phyloP scores from a whole-genome alignment of 2,329 filamentous ascomycete genomes.

The Colletotrichum liaoningense region DNA sequence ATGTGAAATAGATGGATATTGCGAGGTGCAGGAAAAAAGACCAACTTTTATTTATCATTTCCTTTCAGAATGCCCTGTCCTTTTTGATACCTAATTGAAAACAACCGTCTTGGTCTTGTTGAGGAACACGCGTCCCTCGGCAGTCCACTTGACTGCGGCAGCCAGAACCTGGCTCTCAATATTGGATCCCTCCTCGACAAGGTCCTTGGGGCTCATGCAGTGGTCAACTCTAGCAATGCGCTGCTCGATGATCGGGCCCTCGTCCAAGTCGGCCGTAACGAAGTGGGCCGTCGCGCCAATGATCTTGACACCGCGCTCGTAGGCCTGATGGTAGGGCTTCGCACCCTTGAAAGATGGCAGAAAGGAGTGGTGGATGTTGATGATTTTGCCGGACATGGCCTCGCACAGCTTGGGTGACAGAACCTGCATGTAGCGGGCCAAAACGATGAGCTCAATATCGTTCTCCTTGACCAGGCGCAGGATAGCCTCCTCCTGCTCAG shows the following conservation, averaged over 20 bases:
- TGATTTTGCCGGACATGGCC: conserved; percentile 86
- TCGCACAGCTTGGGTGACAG: conserved; percentile 79
- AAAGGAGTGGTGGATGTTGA: conserved; percentile 94
- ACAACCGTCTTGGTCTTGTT: conserved; percentile 86
- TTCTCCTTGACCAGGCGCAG: conserved; percentile 77
- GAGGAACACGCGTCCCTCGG: conserved; percentile 80
- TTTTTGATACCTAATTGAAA: conserved; percentile 60
- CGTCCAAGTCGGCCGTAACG: conserved; percentile 85
- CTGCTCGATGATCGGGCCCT: conserved; percentile 91
- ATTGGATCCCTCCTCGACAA: conserved; percentile 84
- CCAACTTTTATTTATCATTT: conserved; percentile 17
- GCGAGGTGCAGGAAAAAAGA: neutral
- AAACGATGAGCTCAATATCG: conserved; percentile 80
- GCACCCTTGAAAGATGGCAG: conserved; percentile 89
- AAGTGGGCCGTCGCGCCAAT: conserved; percentile 89
- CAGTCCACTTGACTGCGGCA: conserved; percentile 86
- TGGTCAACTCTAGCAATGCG: conserved; percentile 82
- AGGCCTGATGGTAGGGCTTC: conserved; percentile 89
- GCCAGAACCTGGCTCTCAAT: conserved; percentile 87
- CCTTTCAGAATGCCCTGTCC: neutral
- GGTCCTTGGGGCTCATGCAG: conserved; percentile 77
- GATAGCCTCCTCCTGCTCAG: conserved; percentile 77
- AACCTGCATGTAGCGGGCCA: conserved; percentile 91
- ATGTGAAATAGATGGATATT: neutral
- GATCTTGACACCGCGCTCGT: conserved; percentile 88